Evolutionary conservation across 345 rosid species (phyloP).

Genomic region (Arabidopsis suecica): DNA sequence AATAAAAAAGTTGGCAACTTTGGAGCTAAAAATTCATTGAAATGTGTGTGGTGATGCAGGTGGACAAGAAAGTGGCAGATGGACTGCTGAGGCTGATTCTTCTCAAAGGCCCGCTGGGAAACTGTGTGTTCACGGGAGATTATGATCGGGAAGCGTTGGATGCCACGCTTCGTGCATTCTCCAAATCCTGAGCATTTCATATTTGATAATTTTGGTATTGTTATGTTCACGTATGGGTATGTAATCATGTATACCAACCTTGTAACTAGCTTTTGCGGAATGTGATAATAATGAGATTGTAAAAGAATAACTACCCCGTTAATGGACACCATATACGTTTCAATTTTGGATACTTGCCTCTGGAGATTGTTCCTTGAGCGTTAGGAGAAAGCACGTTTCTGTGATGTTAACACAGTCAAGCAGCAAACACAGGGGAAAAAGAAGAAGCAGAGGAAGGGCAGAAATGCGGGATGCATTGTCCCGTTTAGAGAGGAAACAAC

Average conservation of each 20-base stretch:
- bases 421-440: not conserved
- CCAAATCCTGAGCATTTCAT: slow-evolving; percentile 34
- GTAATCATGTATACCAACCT: slow-evolving; percentile 26
- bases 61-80: slow-evolving; percentile 98
- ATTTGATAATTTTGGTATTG: slow-evolving; percentile 17
- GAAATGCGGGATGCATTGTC: slow-evolving; percentile 31
- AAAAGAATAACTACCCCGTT: not conserved
- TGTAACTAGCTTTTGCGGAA: slow-evolving; percentile 40
- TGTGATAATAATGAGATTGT: slow-evolving; percentile 24
- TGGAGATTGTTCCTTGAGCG: not conserved
- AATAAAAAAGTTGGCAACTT: not conserved
- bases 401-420: slow-evolving; percentile 2
- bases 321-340: not conserved
- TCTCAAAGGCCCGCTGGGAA: slow-evolving; percentile 90
- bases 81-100: slow-evolving; percentile 93
- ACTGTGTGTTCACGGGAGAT: slow-evolving; percentile 91
- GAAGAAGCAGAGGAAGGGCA: not conserved
- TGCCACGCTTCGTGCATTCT: slow-evolving; percentile 79
- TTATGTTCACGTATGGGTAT: slow-evolving; percentile 19
- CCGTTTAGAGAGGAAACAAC: slow-evolving; percentile 36
- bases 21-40: slow-evolving; percentile 7
- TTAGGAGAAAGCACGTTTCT: slow-evolving; percentile 1
- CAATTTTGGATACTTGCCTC: not conserved
- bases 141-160: slow-evolving; percentile 83
- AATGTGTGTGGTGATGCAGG: slow-evolving; percentile 52